Conservation (phyloP, 1,284 basidiomycete species). For the Pisolithus thermaeus region DNA sequence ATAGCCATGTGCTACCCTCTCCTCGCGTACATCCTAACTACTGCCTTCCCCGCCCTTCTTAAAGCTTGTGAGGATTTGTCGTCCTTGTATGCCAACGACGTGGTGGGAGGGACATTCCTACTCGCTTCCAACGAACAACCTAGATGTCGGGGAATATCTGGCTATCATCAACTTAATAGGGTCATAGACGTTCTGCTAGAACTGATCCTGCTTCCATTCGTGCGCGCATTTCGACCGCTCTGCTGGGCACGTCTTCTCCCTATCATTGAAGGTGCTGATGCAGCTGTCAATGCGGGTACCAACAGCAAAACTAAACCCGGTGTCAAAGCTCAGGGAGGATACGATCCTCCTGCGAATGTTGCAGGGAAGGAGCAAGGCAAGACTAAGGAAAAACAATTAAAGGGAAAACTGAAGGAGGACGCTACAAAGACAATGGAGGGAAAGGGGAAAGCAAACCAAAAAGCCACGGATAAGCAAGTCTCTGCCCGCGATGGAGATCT, state of each 20-base stretch:
- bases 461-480: background rate
- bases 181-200: conserved; percentile 19
- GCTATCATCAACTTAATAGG: conserved; percentile 10
- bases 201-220: conserved; percentile 15
- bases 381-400: background rate
- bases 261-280: conserved; percentile 3
- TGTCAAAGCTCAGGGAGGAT: no score
- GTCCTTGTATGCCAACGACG: background rate
- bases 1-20: conserved; percentile 21
- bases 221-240: conserved; percentile 18
- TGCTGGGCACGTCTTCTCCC: conserved; percentile 15
- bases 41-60: conserved; percentile 15
- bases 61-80: background rate
- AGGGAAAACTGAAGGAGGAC: background rate
- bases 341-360: conserved; percentile 1
- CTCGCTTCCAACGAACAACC: background rate
- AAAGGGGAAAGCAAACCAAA: background rate
- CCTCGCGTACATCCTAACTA: conserved; percentile 17
- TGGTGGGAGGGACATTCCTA: no score
- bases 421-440: background rate
- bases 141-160: no score
- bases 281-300: background rate
- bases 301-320: no score
- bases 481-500: no score
- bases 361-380: background rate